A percentile compares a stretch with the other conserved stretches of the same genome.
phyloP scores from a whole-genome alignment of 345 rosid species.

The Brassica napus region DNA sequence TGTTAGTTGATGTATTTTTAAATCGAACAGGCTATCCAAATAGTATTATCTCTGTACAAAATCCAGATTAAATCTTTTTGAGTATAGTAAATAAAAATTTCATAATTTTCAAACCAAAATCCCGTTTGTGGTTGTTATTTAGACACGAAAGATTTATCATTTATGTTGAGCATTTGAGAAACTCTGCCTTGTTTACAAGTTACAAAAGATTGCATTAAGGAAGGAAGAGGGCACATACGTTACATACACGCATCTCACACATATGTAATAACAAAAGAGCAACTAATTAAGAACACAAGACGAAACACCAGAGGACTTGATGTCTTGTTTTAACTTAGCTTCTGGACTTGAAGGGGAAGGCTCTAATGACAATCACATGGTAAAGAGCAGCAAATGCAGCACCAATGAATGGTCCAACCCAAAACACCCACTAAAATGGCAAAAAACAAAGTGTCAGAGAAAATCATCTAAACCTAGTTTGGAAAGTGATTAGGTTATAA shows the following conservation, averaged over 20 bases:
- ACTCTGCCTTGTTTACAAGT: constrained; percentile 15
- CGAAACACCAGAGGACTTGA: constrained; percentile 5
- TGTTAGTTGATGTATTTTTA: background rate
- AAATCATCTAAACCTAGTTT: background rate
- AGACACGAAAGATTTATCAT: background rate
- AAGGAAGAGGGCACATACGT: constrained; percentile 11
- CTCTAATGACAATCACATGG: constrained; percentile 70
- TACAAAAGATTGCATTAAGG: background rate
- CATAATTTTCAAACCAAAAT: background rate
- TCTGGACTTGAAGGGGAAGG: constrained; percentile 62
- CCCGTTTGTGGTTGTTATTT: background rate
- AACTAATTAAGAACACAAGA: constrained; percentile 6
- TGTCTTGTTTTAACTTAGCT: constrained; percentile 26
- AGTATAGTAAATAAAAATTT: background rate
- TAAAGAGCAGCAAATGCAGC: constrained; percentile 75
- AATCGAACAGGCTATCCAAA: background rate
- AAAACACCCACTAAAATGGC: constrained; percentile 65
- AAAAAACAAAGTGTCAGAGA: background rate
- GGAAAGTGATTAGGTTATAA: background rate
- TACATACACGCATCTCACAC: constrained; percentile 14
- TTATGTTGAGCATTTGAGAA: constrained; percentile 19
- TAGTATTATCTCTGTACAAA: background rate
- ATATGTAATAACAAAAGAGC: background rate
- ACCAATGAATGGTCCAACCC: constrained; percentile 78
- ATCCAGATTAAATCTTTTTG: background rate